These are phyloP conservation scores for Actinidia chinensis DNA, from an alignment of 179 eudicot genomes.

Conservation along the genomic window DNA sequence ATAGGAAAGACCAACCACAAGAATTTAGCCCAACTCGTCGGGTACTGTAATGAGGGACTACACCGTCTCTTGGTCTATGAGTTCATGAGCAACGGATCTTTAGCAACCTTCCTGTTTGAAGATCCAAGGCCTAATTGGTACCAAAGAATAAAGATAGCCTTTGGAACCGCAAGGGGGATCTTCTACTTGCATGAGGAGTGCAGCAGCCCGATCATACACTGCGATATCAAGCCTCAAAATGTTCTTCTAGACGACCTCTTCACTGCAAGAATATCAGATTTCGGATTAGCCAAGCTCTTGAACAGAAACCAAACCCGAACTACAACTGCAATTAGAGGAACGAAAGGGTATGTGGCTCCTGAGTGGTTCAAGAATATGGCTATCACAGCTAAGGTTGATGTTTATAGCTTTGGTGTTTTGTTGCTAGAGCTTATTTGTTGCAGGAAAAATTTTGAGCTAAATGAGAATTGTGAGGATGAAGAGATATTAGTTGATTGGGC, in stretches of 20 bases:
- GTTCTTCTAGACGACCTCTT: slow-evolving; percentile 14
- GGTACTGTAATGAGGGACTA: slow-evolving; percentile 17
- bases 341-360: slow-evolving; percentile 22
- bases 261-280: slow-evolving; percentile 14
- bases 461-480: neutral
- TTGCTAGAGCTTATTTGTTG: slow-evolving; percentile 21
- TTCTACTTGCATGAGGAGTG: slow-evolving; percentile 20
- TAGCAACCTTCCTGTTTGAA: slow-evolving; percentile 11
- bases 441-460: neutral
- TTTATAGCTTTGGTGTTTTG: slow-evolving; percentile 17
- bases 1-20: slow-evolving; percentile 18
- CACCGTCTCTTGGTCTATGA: slow-evolving; percentile 18
- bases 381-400: slow-evolving; percentile 14
- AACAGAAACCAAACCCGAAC: slow-evolving; percentile 11
- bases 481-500: slow-evolving; percentile 14
- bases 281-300: slow-evolving; percentile 20
- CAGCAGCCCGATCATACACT: slow-evolving; percentile 19
- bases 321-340: slow-evolving; percentile 7
- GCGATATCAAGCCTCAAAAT: slow-evolving; percentile 25
- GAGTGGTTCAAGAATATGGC: slow-evolving; percentile 22
- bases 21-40: slow-evolving; percentile 9
- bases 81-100: slow-evolving; percentile 22
- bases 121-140: slow-evolving; percentile 15
- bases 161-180: slow-evolving; percentile 18
- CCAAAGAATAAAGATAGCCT: slow-evolving; percentile 9